Evolutionary conservation across 106 monocot species (phyloP).

Genomic region (Amphibolis antarctica): DNA sequence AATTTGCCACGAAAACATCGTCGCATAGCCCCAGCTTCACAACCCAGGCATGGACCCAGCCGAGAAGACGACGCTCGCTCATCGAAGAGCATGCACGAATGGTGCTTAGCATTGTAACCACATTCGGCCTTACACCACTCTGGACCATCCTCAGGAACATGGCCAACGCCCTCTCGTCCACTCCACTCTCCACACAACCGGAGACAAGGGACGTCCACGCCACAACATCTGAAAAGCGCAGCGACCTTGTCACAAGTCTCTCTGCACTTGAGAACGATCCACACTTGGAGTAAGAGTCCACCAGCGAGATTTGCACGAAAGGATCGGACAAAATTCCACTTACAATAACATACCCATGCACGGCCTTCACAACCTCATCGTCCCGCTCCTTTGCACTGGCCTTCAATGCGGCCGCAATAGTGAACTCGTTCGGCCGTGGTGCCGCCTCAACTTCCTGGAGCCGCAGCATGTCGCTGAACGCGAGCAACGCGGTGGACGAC

Average conservation of each 20-base stretch:
- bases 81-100: conserved; percentile 24
- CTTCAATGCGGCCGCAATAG: conserved; percentile 19
- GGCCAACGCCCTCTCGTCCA: conserved; percentile 19
- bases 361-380: conserved; percentile 9
- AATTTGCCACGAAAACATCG: conserved; percentile 25
- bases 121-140: conserved; percentile 22
- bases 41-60: conserved; percentile 22
- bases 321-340: conserved; percentile 11
- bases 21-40: conserved; percentile 19
- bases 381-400: conserved; percentile 16
- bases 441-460: background rate
- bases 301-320: conserved; percentile 20
- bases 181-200: conserved; percentile 23
- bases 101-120: conserved; percentile 32
- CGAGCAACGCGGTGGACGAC: conserved; percentile 6
- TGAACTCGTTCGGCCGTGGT: conserved; percentile 39
- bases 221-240: conserved; percentile 23
- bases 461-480: conserved; percentile 25
- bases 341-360: conserved; percentile 22
- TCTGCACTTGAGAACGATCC: conserved; percentile 14
- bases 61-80: conserved; percentile 2
- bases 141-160: conserved; percentile 32
- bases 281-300: conserved; percentile 33
- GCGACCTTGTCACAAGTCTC: conserved; percentile 9
- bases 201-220: conserved; percentile 38